A percentile compares a stretch with the other conserved stretches of the same genome.
Evolutionary conservation across 2,329 filamentous ascomycete species (phyloP).

Genomic region (Nemania diffusa): DNA sequence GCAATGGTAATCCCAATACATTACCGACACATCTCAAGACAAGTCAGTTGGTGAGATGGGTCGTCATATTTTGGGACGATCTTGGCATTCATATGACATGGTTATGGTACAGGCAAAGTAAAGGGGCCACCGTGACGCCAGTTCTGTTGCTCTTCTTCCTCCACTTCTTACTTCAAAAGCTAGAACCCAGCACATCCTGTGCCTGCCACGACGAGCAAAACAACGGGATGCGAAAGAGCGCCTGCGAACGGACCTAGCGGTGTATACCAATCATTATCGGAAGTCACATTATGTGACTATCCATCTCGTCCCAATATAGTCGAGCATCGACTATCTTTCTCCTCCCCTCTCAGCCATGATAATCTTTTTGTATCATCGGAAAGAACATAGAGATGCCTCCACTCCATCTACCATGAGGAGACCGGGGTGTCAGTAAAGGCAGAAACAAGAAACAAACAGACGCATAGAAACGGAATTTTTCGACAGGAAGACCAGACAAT

Average conservation of each 20-base stretch:
- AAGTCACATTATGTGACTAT: conserved; percentile 20
- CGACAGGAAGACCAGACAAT: conserved; percentile 43
- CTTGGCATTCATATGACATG: conserved; percentile 48
- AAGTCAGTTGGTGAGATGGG: background rate
- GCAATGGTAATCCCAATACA: background rate
- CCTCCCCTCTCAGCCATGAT: conserved; percentile 35
- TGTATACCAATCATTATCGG: conserved; percentile 39
- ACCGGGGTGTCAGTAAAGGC: conserved; percentile 45
- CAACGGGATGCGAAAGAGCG: conserved; percentile 34
- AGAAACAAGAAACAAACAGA: conserved; percentile 45
- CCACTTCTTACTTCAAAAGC: conserved; percentile 37
- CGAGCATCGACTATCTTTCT: conserved; percentile 20
- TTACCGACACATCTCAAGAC: background rate
- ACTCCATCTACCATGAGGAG: conserved; percentile 51
- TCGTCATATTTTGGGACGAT: conserved; percentile 37
- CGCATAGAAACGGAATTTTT: conserved; percentile 42
- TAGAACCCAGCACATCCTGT: conserved; percentile 39
- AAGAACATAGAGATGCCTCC: conserved; percentile 44
- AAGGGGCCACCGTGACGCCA: conserved; percentile 44
- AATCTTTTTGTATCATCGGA: conserved; percentile 45
- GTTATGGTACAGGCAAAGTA: conserved; percentile 49
- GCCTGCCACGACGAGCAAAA: conserved; percentile 29
- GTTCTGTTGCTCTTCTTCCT: conserved; percentile 41
- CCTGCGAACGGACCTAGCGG: conserved; percentile 36
- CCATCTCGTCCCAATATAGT: conserved; percentile 33